These are phyloP conservation scores for Clonostachys solani DNA, from an alignment of 2,329 filamentous ascomycete species.

Conservation along the genomic window DNA sequence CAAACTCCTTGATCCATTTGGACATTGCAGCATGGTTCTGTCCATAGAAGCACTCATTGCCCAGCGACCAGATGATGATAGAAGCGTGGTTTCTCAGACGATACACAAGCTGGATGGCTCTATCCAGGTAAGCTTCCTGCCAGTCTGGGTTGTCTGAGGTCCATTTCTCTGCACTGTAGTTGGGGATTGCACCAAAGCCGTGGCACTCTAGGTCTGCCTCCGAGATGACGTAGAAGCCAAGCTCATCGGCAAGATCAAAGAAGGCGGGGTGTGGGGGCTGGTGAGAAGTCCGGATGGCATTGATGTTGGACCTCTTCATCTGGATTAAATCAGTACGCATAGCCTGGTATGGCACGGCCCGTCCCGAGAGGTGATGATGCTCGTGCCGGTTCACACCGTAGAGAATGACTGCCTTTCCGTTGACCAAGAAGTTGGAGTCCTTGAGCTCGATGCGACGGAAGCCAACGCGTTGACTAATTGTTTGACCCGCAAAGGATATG, in stretches of 20 bases:
- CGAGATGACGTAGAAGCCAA: conserved; percentile 58
- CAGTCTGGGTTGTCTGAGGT: conserved; percentile 58
- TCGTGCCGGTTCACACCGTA: conserved; percentile 67
- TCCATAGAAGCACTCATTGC: conserved; percentile 71
- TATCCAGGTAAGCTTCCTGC: conserved; percentile 63
- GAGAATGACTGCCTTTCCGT: conserved; percentile 56
- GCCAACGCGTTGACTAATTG: conserved; percentile 51
- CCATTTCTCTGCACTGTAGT: conserved; percentile 35
- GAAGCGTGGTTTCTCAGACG: conserved; percentile 68
- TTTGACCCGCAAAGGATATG: conserved; percentile 25
- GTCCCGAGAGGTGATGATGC: conserved; percentile 60
- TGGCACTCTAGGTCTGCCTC: conserved; percentile 50
- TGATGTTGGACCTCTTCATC: conserved; percentile 71
- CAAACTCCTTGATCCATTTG: conserved; percentile 51
- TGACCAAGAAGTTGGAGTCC: conserved; percentile 56
- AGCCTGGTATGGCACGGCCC: conserved; percentile 57
- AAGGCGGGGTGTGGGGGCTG: conserved; percentile 59
- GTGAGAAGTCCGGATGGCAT: conserved; percentile 65
- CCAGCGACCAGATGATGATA: conserved; percentile 69
- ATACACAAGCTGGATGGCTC: conserved; percentile 59
- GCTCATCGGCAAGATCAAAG: conserved; percentile 58
- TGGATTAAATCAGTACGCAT: conserved; percentile 57
- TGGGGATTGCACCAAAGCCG: conserved; percentile 41
- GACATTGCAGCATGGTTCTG: conserved; percentile 66
- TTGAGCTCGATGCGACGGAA: conserved; percentile 62